Evolutionary conservation across 1,284 basidiomycete genomes (phyloP), one percentile per base, ranked within the genome.

Genomic region (Amylostereum areolatum): DNA sequence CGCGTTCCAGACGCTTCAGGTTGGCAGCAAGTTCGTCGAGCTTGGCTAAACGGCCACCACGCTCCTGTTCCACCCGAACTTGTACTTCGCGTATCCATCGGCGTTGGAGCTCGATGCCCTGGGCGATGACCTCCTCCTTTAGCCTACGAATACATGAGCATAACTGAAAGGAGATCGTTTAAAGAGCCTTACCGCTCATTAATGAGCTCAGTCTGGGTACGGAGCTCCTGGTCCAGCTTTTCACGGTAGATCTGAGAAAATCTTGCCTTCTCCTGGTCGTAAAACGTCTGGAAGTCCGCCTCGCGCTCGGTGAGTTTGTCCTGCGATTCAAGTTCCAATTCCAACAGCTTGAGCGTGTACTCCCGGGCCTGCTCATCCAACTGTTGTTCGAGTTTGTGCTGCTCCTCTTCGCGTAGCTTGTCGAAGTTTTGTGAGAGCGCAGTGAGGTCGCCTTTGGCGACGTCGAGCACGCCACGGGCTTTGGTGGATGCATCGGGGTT

Each of bases 21-120:
- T 90, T 89, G 1, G 88, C 84, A 11, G 93, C 87, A 48, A 99
- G 84, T 64, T 95, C 87, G 64, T 97, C 93, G 37, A 99, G 83
- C 70, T 94, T 97, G 53, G 93, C 90, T 8, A 99, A 79, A 53
- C 96, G 88, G 18, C 95, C 95, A 27, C 93, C 94, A 43, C 97
- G 92, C 70, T 99, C 97, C 62, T 93, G 83, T 70, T 99, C 96
- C 51, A 99, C 96, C 59, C 87, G 88, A 54, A 92, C 79, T 72
- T 97, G 97, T 77, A 99, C 88, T 49, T 97, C 93, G 42, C 91
- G 84, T 51, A 98, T 90, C 95, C 96, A 99, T 55, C 92, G 81
- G 46, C 94, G 84, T 67, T 99, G 96, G 42, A 98, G 83, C 72
- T 98, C 96, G 59, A 99, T 93, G 25, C 95, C 96, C 66, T 98